Conservation (phyloP, 177 flowering plant genomes). For the Vitis hybrid region DNA sequence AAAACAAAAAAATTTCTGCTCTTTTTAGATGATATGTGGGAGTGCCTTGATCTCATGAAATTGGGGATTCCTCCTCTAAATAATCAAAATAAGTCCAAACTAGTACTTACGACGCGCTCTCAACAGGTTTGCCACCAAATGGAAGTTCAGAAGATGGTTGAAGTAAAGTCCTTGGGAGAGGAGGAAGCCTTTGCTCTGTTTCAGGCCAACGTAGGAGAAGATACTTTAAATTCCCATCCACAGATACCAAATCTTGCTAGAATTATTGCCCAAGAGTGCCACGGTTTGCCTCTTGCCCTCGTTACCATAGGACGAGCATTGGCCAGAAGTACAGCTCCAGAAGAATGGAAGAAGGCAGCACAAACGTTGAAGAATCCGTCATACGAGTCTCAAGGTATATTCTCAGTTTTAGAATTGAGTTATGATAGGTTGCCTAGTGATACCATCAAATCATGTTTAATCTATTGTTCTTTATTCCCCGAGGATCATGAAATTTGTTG, state of each 20-base stretch:
- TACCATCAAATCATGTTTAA: conserved; percentile 5
- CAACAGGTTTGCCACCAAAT: conserved; percentile 21
- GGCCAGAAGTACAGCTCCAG: conserved; percentile 17
- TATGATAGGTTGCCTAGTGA: conserved; percentile 18
- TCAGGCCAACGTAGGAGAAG: conserved; percentile 13
- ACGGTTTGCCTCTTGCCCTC: conserved; percentile 29
- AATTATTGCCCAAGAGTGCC: conserved; percentile 16
- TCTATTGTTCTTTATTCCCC: conserved; percentile 12
- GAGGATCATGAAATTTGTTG: background rate
- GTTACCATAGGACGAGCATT: conserved; percentile 19
- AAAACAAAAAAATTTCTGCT: conserved; percentile 14
- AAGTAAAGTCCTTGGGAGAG: conserved; percentile 11
- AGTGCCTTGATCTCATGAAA: conserved; percentile 9
- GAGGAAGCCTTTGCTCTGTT: conserved; percentile 25
- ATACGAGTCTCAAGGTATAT: no score
- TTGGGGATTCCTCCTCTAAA: conserved; percentile 20
- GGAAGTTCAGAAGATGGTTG: conserved; percentile 15
- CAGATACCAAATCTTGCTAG: conserved; percentile 12
- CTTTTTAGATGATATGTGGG: conserved; percentile 27
- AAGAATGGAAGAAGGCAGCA: conserved; percentile 20
- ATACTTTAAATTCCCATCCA: conserved; percentile 10
- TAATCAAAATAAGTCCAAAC: conserved; percentile 11
- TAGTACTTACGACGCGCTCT: conserved; percentile 23
- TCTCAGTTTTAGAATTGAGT: conserved; percentile 15
- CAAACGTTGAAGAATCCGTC: background rate